Percentiles rank a stretch among this genome's conserved stretches.
Conservation (phyloP, 2,329 filamentous ascomycete genomes). For the Beauveria australis region DNA sequence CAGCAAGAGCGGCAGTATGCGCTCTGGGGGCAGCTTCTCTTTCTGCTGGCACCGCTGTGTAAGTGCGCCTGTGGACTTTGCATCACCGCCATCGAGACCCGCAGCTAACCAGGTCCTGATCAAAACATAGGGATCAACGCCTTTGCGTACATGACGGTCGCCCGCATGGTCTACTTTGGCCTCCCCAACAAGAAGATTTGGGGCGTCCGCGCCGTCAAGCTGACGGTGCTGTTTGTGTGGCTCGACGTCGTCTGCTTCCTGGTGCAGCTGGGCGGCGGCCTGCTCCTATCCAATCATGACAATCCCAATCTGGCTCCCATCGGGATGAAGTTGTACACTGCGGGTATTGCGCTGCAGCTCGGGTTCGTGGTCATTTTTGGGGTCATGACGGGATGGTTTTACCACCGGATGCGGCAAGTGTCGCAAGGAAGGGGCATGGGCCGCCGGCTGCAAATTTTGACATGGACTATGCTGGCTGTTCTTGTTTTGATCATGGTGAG, state of each 20-base stretch:
- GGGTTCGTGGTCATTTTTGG: constrained; percentile 30
- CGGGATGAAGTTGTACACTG: constrained; percentile 32
- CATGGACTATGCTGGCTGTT: constrained; percentile 25
- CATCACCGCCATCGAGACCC: not conserved
- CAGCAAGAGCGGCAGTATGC: constrained; percentile 28
- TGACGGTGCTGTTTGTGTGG: constrained; percentile 39
- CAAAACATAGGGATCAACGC: constrained; percentile 30
- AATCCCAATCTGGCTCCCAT: constrained; percentile 20
- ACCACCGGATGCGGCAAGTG: constrained; percentile 19
- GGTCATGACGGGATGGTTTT: constrained; percentile 27
- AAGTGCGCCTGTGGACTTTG: constrained; percentile 2
- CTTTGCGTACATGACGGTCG: constrained; percentile 36
- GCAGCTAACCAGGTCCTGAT: not conserved
- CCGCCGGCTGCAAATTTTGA: constrained; percentile 24
- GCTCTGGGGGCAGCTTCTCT: constrained; percentile 26
- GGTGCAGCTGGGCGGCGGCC: constrained; percentile 33
- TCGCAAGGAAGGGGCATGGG: constrained; percentile 18
- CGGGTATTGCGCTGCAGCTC: constrained; percentile 29
- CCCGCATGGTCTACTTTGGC: constrained; percentile 30
- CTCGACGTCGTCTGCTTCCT: constrained; percentile 40
- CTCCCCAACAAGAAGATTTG: constrained; percentile 29
- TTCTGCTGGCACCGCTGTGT: constrained; percentile 35
- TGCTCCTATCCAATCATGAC: constrained; percentile 24
- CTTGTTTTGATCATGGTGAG: constrained; percentile 29
- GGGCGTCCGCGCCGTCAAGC: constrained; percentile 25